Base-by-base conservation (phyloP, 108 stramenopile species). In the Stephanodiscus triporus region DNA sequence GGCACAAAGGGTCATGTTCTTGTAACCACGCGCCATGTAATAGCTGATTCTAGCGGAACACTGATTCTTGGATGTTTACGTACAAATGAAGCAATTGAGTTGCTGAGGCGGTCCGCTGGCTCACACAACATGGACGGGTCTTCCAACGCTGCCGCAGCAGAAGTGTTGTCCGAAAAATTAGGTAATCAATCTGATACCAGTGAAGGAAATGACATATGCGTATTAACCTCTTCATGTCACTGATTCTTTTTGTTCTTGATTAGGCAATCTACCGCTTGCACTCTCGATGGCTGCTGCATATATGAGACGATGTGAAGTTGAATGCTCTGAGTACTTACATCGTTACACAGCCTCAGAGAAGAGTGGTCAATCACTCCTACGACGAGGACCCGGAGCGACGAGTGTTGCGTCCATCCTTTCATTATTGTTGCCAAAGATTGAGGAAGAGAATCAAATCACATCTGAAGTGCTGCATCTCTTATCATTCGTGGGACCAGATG, bases 241-340 rank as follows among this genome's bases (percentile, higher is more conserved):
- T 34, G 2, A 34, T 4, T 34, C 32, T 5, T 34, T 34, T 34
- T 34, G 4, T 2, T 34, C 5, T 5, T 5, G 2, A 5, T 34
- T 86, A 22, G 88, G 88, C 10, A 84, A 89, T 68, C 53, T 89
- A 4, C 89, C 89, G 36, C 68, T 89, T 11, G 89, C 89, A 2
- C 53, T 89, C 22, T 80, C 85, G 24, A 86, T 87, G 80, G 89
- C 89, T 23, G 89, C 85, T 0, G 86, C 85, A 2, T 89, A 89
- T 53, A 89, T 89, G 89, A 57, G 72, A 60, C 82, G 77, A 65
- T 89, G 89, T 54, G 89, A 89, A 50, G 89, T 89, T 8, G 30
- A 48, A 40, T 86, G 86, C 38, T 50, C 60, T 16, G 89, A 89
- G 55, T 89, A 89, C 72, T 45, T 87, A 45, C 77, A 80, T n/a